A percentile compares a stretch with the other conserved stretches of the same genome.
phyloP scores from a whole-genome alignment of 352 stramenopile species.

The Phytophthora nicotianae region DNA sequence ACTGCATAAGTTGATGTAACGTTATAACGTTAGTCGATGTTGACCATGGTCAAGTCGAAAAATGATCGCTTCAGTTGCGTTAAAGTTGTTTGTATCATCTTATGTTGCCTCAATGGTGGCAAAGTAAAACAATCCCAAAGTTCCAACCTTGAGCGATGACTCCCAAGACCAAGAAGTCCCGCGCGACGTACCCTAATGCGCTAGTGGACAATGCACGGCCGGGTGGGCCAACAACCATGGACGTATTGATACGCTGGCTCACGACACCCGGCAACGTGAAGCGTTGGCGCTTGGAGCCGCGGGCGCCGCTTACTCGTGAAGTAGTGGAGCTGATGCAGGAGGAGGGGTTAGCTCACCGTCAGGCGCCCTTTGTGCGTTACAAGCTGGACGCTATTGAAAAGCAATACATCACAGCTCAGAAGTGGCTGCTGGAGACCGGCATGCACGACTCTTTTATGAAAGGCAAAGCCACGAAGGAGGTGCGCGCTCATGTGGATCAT shows the following conservation, averaged over 20 bases:
- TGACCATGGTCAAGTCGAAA: slow-evolving; percentile 13
- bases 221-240: slow-evolving; percentile 32
- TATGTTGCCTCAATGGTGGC: neutral
- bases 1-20: slow-evolving; percentile 25
- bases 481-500: slow-evolving; percentile 34
- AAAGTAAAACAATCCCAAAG: slow-evolving; percentile 2
- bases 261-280: slow-evolving; percentile 37
- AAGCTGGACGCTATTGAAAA: slow-evolving; percentile 46
- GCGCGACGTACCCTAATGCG: slow-evolving; percentile 10
- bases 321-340: slow-evolving; percentile 31
- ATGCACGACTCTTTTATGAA: slow-evolving; percentile 38
- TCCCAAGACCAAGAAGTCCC: slow-evolving; percentile 10
- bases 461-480: slow-evolving; percentile 32
- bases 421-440: slow-evolving; percentile 47
- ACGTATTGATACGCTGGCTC: slow-evolving; percentile 43
- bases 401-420: slow-evolving; percentile 42
- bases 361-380: slow-evolving; percentile 33
- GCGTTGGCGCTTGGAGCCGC: slow-evolving; percentile 36
- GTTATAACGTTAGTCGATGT: too few relatives aligned
- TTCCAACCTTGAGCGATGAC: neutral
- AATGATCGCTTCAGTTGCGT: neutral
- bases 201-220: slow-evolving; percentile 27
- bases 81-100: neutral
- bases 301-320: slow-evolving; percentile 27
- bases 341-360: slow-evolving; percentile 31